phyloP scores from a whole-genome alignment of 2,329 filamentous ascomycete species.

The Pestalotiopsis sp. region DNA sequence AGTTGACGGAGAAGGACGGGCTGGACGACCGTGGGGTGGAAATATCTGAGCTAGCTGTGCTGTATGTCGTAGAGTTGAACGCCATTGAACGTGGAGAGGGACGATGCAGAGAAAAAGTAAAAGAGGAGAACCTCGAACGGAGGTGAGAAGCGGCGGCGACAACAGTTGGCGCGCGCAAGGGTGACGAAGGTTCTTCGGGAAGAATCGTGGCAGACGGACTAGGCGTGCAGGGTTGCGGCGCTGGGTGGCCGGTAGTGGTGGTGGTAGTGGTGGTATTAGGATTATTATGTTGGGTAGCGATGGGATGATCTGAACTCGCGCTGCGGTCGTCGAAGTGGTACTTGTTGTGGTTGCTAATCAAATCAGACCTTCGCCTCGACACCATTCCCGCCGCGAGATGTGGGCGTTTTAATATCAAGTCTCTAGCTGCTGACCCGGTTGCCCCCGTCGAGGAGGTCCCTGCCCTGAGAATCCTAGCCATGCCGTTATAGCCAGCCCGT shows the following conservation, averaged over 20 bases:
- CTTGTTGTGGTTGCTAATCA: constrained; percentile 9
- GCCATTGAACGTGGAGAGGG: constrained; percentile 41
- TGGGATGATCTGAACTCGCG: constrained; percentile 13
- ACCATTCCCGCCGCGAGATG: constrained; percentile 7
- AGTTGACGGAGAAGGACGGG: constrained; percentile 50
- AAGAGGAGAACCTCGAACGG: constrained; percentile 16
- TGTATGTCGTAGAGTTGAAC: constrained; percentile 45
- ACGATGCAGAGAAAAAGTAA: constrained; percentile 25
- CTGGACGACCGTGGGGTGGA: constrained; percentile 58
- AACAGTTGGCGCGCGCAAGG: background rate
- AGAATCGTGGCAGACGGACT: constrained; percentile 2
- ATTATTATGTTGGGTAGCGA: constrained; percentile 11
- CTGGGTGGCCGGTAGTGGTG: background rate
- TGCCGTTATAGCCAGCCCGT: constrained; percentile 6
- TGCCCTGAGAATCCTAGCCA: constrained; percentile 13
- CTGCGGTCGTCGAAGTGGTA: constrained; percentile 11
- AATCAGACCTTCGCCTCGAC: background rate
- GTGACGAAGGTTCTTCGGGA: constrained; percentile 11
- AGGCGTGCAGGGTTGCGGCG: constrained; percentile 6
- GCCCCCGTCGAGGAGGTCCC: constrained; percentile 11
- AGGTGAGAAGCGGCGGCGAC: constrained; percentile 1
- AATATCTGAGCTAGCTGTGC: constrained; percentile 52
- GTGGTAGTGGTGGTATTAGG: background rate
- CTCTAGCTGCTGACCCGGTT: background rate
- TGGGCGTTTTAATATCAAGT: constrained; percentile 12